phyloP scores from a whole-genome alignment of 768 basidiomycete species.

The Zangia roseola region DNA sequence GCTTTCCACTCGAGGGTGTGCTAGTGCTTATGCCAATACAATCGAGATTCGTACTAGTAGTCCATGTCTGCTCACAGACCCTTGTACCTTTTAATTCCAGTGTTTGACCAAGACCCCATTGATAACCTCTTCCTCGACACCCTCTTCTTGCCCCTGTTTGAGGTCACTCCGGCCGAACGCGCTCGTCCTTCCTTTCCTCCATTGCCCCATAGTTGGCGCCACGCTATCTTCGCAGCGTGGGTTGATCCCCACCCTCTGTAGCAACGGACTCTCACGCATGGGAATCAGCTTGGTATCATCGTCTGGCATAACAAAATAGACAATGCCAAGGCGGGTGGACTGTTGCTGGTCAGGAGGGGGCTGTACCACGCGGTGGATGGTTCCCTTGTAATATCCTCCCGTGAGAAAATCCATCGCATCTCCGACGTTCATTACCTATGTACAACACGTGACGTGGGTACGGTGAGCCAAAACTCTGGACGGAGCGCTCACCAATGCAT shows the following conservation, averaged over 20 bases:
- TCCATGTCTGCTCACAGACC: no score
- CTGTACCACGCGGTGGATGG: constrained; percentile 60
- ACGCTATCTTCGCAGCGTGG: constrained; percentile 36
- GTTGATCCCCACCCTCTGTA: constrained; percentile 44
- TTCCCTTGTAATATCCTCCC: constrained; percentile 58
- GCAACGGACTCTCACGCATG: constrained; percentile 44
- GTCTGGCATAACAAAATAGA: constrained; percentile 56
- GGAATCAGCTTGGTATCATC: constrained; percentile 50
- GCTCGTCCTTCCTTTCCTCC: constrained; percentile 49
- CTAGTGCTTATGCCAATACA: no score
- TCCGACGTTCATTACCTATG: constrained; percentile 59
- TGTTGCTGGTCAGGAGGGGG: constrained; percentile 54
- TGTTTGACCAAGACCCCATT: constrained; percentile 46
- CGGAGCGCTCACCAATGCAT: constrained; percentile 44
- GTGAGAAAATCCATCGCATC: constrained; percentile 61
- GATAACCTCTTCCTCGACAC: constrained; percentile 54
- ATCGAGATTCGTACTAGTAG: no score
- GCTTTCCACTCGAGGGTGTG: no score
- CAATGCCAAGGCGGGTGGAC: constrained; percentile 51
- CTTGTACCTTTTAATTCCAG: no score
- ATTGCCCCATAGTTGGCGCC: constrained; percentile 53
- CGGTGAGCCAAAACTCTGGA: background rate
- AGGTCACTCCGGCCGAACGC: constrained; percentile 53
- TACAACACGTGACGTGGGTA: no score
- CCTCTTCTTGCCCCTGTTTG: constrained; percentile 38